A percentile compares a stretch with the other conserved stretches of the same genome.
These are phyloP conservation scores for Penicillium chermesinum DNA, from an alignment of 495 filamentous ascomycete species.

Conservation along the genomic window DNA sequence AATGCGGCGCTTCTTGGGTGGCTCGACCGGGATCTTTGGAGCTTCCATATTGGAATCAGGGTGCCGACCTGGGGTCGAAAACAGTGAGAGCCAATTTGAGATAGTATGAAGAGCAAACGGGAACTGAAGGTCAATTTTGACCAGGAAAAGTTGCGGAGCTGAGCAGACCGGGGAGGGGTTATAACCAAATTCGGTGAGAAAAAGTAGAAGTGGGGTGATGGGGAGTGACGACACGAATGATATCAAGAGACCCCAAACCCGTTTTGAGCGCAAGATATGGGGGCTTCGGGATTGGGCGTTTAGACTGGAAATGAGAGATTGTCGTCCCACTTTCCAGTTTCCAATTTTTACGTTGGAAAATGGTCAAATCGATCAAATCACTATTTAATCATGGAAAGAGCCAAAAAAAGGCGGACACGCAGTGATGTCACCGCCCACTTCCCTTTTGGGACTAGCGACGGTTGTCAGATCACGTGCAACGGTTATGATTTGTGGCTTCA, in stretches of 20 bases:
- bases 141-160: not conserved
- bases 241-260: conserved; percentile 3
- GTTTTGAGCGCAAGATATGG: too few relatives aligned
- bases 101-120: conserved; percentile 3
- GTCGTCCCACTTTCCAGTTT: too few relatives aligned
- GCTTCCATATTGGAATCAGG: conserved; percentile 30
- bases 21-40: conserved; percentile 28
- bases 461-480: not conserved
- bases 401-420: conserved; percentile 3
- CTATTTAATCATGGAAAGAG: not conserved
- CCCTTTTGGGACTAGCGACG: conserved; percentile 12
- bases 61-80: conserved; percentile 15
- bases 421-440: conserved; percentile 13
- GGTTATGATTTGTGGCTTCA: not conserved
- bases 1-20: conserved; percentile 68
- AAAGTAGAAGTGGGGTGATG: conserved; percentile 38
- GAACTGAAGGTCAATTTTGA: conserved; percentile 7
- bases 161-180: conserved; percentile 19
- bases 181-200: conserved; percentile 40
- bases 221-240: conserved; percentile 33
- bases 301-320: too few relatives aligned
- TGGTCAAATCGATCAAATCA: too few relatives aligned
- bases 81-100: conserved; percentile 6
- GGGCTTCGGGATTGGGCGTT: too few relatives aligned
- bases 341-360: too few relatives aligned